A percentile compares a stretch with the other conserved stretches of the same genome.
Conservation (phyloP, 495 filamentous ascomycete species). For the Haplographium delicatum region DNA sequence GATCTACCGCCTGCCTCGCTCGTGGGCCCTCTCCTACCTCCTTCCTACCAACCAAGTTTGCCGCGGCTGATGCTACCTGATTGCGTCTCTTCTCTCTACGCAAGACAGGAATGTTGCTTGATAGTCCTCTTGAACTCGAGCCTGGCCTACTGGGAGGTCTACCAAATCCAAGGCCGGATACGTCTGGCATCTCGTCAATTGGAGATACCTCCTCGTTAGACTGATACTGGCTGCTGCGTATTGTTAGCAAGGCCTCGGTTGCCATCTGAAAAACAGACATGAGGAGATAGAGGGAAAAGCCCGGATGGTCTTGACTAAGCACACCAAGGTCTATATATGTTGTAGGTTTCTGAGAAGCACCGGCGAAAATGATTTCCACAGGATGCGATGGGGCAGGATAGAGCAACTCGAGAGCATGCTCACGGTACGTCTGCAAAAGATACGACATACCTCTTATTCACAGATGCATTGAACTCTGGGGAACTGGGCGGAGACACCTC, state of each 20-base stretch:
- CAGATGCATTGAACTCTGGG: slow-evolving; percentile 13
- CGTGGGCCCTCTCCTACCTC: slow-evolving; percentile 3
- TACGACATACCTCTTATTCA: slow-evolving; percentile 17
- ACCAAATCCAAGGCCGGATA: slow-evolving; percentile 27
- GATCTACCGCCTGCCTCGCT: slow-evolving; percentile 14
- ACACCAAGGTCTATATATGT: slow-evolving; percentile 7
- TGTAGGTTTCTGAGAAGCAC: background rate
- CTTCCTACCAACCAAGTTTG: slow-evolving; percentile 15
- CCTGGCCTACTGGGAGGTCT: slow-evolving; percentile 19
- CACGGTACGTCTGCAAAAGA: slow-evolving; percentile 9
- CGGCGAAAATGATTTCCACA: background rate
- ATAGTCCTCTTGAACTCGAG: slow-evolving; percentile 15
- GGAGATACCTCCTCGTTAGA: slow-evolving; percentile 41
- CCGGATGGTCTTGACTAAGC: slow-evolving; percentile 6
- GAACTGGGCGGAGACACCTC: slow-evolving; percentile 27
- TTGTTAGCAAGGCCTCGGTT: slow-evolving; percentile 5
- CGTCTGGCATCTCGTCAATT: slow-evolving; percentile 42
- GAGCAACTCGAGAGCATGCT: slow-evolving; percentile 10
- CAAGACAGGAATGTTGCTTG: slow-evolving; percentile 44
- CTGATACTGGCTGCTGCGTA: slow-evolving; percentile 10
- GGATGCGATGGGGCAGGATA: background rate
- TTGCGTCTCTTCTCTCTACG: slow-evolving; percentile 36
- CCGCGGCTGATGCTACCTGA: slow-evolving; percentile 13
- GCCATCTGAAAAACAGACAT: slow-evolving; percentile 9
- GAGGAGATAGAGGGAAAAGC: slow-evolving; percentile 7